phyloP scores from a whole-genome alignment of 306 rosid species.

The Pterocarpus santalinus region DNA sequence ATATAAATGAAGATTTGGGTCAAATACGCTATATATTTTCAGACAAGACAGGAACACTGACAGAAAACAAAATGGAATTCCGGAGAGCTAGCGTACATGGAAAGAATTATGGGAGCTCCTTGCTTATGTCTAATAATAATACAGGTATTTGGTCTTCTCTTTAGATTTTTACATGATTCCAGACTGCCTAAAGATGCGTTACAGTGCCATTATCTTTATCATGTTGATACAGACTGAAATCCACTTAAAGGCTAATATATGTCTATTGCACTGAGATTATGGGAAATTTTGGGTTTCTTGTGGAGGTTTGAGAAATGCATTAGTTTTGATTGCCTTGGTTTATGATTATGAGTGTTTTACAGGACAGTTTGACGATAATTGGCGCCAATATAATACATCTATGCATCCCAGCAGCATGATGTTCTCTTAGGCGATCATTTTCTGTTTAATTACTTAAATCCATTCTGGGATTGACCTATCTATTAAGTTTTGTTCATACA shows the following conservation, averaged over 20 bases:
- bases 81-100: slow-evolving; percentile 76
- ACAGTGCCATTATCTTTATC: slow-evolving; percentile 1
- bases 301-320: neutral
- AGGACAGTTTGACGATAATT: neutral
- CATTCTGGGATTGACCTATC: too few relatives aligned
- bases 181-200: neutral
- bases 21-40: slow-evolving; percentile 85
- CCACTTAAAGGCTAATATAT: neutral
- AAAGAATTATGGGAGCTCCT: slow-evolving; percentile 60
- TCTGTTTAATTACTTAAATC: too few relatives aligned
- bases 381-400: too few relatives aligned
- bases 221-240: slow-evolving; percentile 8
- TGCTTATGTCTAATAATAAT: slow-evolving; percentile 41
- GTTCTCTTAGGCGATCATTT: too few relatives aligned
- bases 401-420: too few relatives aligned
- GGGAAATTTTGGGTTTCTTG: neutral
- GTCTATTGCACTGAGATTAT: slow-evolving; percentile 22
- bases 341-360: slow-evolving; percentile 12
- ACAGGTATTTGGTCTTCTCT: slow-evolving; percentile 49
- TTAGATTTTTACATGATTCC: slow-evolving; percentile 27
- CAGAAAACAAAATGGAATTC: slow-evolving; percentile 93
- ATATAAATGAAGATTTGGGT: slow-evolving; percentile 92
- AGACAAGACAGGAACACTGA: slow-evolving; percentile 91
- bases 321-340: slow-evolving; percentile 20
- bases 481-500: too few relatives aligned